A percentile compares a stretch with the other conserved stretches of the same genome.
phyloP scores from a whole-genome alignment of 2,329 filamentous ascomycete genomes.

The Botrytis squamosa region DNA sequence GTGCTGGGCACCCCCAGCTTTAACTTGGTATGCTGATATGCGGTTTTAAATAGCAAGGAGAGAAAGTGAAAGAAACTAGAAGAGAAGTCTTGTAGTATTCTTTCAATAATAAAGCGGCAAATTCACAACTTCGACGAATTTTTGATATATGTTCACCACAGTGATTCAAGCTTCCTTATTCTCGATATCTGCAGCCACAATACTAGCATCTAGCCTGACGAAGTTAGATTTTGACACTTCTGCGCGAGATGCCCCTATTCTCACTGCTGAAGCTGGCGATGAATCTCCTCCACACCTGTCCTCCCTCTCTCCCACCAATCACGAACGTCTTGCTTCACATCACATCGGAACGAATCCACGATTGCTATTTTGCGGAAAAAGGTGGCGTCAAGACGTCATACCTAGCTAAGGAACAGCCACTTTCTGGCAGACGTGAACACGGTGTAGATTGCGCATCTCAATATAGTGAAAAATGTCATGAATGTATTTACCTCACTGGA shows the following conservation, averaged over 20 bases:
- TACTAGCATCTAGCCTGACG: too few relatives aligned
- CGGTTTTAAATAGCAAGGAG: not conserved
- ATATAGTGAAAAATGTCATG: rapidly evolving
- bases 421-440: not conserved
- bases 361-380: not conserved
- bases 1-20: not conserved
- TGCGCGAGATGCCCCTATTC: not conserved
- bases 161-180: not conserved
- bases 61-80: not conserved
- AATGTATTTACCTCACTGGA: not conserved
- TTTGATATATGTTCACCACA: not conserved
- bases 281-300: too few relatives aligned
- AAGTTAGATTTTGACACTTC: not conserved
- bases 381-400: not conserved
- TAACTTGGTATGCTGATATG: not conserved
- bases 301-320: too few relatives aligned
- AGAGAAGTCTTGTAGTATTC: not conserved
- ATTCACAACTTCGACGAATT: not conserved
- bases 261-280: too few relatives aligned
- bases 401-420: not conserved
- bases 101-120: not conserved
- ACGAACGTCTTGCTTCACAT: not conserved
- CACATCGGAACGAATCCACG: not conserved
- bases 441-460: not conserved
- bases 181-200: not conserved